Base-by-base conservation (phyloP, 2,329 filamentous ascomycete genomes). In the Leptographium lundbergii region DNA sequence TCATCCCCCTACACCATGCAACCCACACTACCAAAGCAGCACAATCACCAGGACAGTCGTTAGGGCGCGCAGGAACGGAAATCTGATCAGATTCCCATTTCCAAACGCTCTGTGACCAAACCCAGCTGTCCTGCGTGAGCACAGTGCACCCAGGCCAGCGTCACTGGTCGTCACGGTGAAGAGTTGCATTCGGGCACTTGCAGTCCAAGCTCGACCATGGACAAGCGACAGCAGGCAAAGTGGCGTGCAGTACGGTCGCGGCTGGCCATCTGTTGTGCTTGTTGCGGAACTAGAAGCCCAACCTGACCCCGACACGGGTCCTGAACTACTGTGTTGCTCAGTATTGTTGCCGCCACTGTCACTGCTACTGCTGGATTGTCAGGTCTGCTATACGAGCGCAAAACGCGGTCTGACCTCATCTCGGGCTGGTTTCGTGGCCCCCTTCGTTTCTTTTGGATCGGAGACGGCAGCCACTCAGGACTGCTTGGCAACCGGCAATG, bases 401-500 rank as follows among this genome's bases (percentile, higher is more conserved):
- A 34, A 47, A 29, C 39, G 4, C 39, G n/a, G 17, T 59, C 32
- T 58, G 47, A 14, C 48, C 24, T 50, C 47, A 9, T 24, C 47
- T 25, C 14, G 4, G 39, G 29, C 45, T n/a, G 48, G 22, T n/a
- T 11, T 19, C 34, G 36, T 29, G 50, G 32, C 22, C 10, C 32
- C 36, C 34, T 19, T 24, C 32, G 22, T 5, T 47, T 53, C 47
- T 54, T 61, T n/a, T 50, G 53, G 11, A 61, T 25, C 13, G 50
- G 48, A 5, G 19, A 14, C 19, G 60, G 60, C 39, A 34, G 52
- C 60, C 60, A 61, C 0, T 60, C 58, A 4, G 58, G 58, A 34
- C 34, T 52, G 56, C 56, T 60, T 10, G 60, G 60, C 32, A 57
- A 54, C 17, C 57, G 59, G 13, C 61, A 59, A 39, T 59, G 57